These are phyloP conservation scores for Candida cerambycidarum DNA, from an alignment of 805 yeast genomes.

Conservation along the genomic window DNA sequence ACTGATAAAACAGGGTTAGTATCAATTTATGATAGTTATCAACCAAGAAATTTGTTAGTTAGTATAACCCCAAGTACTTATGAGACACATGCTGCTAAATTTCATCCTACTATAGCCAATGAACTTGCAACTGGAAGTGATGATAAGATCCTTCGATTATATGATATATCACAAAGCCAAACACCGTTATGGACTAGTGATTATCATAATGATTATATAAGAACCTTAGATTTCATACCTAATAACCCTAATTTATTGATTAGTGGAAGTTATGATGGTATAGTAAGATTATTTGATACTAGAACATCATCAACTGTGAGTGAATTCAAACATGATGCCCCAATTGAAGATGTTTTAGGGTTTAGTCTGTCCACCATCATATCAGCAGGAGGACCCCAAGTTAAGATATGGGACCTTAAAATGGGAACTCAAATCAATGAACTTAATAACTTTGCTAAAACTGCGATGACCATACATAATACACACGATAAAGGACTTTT, in stretches of 20 bases:
- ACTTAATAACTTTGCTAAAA: constrained; percentile 85
- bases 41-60: constrained; percentile 75
- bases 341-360: constrained; percentile 83
- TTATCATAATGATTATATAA: constrained; percentile 91
- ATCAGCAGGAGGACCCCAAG: constrained; percentile 76
- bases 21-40: constrained; percentile 82
- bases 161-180: constrained; percentile 74
- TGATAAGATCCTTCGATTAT: constrained; percentile 81
- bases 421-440: constrained; percentile 71
- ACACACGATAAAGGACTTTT: constrained; percentile 77
- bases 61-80: constrained; percentile 80
- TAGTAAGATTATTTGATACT: constrained; percentile 79
- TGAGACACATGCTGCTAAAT: constrained; percentile 91
- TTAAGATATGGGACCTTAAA: constrained; percentile 89
- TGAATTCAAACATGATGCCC: constrained; percentile 64
- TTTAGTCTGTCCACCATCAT: constrained; percentile 73
- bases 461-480: constrained; percentile 79
- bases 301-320: constrained; percentile 62
- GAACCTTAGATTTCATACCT: constrained; percentile 79
- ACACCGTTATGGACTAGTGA: constrained; percentile 34
- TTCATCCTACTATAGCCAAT: constrained; percentile 75
- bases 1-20: constrained; percentile 95
- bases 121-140: constrained; percentile 86
- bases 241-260: constrained; percentile 73
- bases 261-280: constrained; percentile 93